These are phyloP conservation scores for Ceratocystis papillata DNA, from an alignment of 2,329 filamentous ascomycete species.

Conservation along the genomic window DNA sequence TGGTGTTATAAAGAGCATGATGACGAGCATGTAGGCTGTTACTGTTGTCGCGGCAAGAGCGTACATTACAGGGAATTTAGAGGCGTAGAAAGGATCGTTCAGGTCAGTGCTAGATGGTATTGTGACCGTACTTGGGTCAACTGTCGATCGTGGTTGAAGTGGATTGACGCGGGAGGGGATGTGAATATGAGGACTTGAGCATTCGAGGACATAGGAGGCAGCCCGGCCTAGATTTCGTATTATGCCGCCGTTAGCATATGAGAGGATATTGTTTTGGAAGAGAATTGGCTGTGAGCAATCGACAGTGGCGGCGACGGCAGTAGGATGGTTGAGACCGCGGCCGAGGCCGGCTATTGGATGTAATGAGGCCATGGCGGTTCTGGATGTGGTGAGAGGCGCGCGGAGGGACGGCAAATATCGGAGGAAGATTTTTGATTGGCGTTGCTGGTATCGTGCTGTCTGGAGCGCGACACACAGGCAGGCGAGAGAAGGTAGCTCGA, in stretches of 20 bases:
- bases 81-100: slow-evolving; percentile 83
- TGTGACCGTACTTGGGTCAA: slow-evolving; percentile 30
- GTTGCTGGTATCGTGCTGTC: background rate
- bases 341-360: background rate
- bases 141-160: slow-evolving; percentile 16
- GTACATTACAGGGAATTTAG: slow-evolving; percentile 85
- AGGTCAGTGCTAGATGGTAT: slow-evolving; percentile 47
- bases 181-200: slow-evolving; percentile 3
- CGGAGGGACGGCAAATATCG: background rate
- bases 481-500: background rate
- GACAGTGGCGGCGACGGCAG: slow-evolving; percentile 11
- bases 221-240: slow-evolving; percentile 15
- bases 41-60: slow-evolving; percentile 85
- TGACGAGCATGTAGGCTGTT: slow-evolving; percentile 80
- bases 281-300: slow-evolving; percentile 22
- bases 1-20: slow-evolving; percentile 91
- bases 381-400: background rate
- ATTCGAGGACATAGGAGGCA: slow-evolving; percentile 17
- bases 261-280: slow-evolving; percentile 20
- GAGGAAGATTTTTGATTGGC: too few species aligned
- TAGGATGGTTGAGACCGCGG: background rate
- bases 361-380: slow-evolving; percentile 15
- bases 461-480: background rate
- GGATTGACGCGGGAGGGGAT: slow-evolving; percentile 12
- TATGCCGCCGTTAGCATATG: slow-evolving; percentile 18